Percentiles rank a stretch among this genome's conserved stretches.
Conservation (phyloP, 495 filamentous ascomycete species). For the Neurospora sp. region DNA sequence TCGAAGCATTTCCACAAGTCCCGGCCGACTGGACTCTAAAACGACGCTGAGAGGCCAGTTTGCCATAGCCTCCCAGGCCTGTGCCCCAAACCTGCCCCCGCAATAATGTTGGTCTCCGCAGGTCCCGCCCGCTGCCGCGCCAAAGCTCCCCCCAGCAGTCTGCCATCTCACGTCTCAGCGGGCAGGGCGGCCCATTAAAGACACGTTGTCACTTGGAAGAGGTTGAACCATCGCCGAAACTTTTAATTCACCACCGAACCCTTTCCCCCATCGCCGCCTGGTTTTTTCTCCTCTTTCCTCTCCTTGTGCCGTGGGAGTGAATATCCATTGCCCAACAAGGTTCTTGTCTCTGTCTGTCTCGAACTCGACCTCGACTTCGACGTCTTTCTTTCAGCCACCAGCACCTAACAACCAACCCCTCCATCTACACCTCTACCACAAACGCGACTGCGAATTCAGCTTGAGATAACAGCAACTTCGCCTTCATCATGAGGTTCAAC, state of each 20-base stretch:
- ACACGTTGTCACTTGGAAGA: conserved; percentile 25
- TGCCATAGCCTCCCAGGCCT: conserved; percentile 5
- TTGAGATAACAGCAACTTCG: conserved; percentile 9
- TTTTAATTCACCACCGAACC: conserved; percentile 24
- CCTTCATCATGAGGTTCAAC: conserved; percentile 59
- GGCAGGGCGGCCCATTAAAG: conserved; percentile 15
- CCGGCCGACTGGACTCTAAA: not conserved
- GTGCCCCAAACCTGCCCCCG: conserved; percentile 11
- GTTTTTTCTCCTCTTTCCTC: conserved; percentile 17
- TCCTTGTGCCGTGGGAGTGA: conserved; percentile 34
- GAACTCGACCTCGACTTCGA: conserved; percentile 9
- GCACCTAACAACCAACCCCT: not conserved
- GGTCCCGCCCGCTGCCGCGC: conserved; percentile 9
- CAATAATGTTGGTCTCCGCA: conserved; percentile 2
- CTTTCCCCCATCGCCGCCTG: not conserved
- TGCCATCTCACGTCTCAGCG: conserved; percentile 9
- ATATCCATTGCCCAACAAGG: conserved; percentile 20
- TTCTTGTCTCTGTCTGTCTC: conserved; percentile 15
- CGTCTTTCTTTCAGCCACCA: conserved; percentile 8
- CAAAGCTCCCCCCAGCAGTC: conserved; percentile 5
- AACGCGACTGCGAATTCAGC: conserved; percentile 7
- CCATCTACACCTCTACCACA: conserved; percentile 10
- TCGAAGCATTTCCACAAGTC: conserved; percentile 15
- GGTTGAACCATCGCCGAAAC: conserved; percentile 11
- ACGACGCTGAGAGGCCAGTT: conserved; percentile 12